These are phyloP conservation scores for Spiromastix sp. DNA, from an alignment of 2,329 filamentous ascomycete species.

Conservation along the genomic window DNA sequence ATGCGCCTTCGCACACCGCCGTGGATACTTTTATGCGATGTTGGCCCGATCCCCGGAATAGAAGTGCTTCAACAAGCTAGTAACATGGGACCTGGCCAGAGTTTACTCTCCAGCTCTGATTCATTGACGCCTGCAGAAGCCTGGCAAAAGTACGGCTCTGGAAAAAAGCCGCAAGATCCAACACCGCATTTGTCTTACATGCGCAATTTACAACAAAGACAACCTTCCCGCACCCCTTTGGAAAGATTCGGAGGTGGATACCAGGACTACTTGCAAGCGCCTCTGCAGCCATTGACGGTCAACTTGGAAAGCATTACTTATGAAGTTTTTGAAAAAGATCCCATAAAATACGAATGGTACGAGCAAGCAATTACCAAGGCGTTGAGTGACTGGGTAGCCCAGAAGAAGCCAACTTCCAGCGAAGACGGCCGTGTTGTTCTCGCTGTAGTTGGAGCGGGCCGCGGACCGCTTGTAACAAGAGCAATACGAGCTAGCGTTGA, in stretches of 20 bases:
- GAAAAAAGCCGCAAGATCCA: slow-evolving; percentile 44
- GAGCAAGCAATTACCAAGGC: slow-evolving; percentile 74
- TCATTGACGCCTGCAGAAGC: slow-evolving; percentile 64
- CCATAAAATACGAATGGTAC: slow-evolving; percentile 96
- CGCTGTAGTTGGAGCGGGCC: slow-evolving; percentile 84
- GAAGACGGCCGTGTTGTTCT: slow-evolving; percentile 64
- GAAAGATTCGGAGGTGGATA: slow-evolving; percentile 61
- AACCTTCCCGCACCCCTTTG: slow-evolving; percentile 54
- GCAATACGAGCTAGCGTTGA: slow-evolving; percentile 68
- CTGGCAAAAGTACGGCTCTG: slow-evolving; percentile 31
- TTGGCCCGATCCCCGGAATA: slow-evolving; percentile 42
- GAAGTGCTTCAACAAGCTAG: slow-evolving; percentile 9
- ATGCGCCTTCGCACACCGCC: slow-evolving; percentile 48
- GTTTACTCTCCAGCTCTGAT: no score
- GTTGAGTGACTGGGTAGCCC: slow-evolving; percentile 64
- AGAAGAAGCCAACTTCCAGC: slow-evolving; percentile 64
- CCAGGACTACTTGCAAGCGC: slow-evolving; percentile 93
- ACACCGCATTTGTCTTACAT: slow-evolving; percentile 69
- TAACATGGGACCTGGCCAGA: slow-evolving; percentile 48
- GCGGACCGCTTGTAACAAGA: slow-evolving; percentile 82
- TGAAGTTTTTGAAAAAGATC: slow-evolving; percentile 96
- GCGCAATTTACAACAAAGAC: slow-evolving; percentile 70
- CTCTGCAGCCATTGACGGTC: slow-evolving; percentile 86
- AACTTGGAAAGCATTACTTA: slow-evolving; percentile 97
- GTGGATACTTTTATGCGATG: slow-evolving; percentile 51